Base-by-base conservation (phyloP, 352 stramenopile genomes). In the Phytophthora cryptogea region DNA sequence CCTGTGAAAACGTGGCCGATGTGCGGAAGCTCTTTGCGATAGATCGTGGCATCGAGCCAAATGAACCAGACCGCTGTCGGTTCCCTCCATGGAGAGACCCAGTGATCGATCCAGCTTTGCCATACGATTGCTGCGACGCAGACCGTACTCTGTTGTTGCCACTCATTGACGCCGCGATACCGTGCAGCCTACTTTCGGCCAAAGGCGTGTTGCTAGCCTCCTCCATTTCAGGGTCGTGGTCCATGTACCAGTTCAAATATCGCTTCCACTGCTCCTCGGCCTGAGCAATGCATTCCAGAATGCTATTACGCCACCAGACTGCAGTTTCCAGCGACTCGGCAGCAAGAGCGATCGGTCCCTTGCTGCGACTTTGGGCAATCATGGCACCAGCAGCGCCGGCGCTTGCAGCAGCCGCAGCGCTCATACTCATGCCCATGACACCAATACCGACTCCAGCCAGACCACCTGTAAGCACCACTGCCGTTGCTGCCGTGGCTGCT, bases 191-290 rank as follows among this genome's bases (percentile, higher is more conserved):
- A 52, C 33, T 60, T 32, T 74, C 59, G 13, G 53, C 33, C 17
- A 72, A 51, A 7, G 55, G 51, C 1, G 50, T 64, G 11, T 61
- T 35, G n/a, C 37, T 54, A 27, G 27, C 44, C 32, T 69, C 67
- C 14, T 83, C 75, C 23, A 80, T 53, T 8, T 83, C 74, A 6
- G 78, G 68, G 13, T 93, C 84, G 14, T 89, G 81, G 46, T 90
- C 83, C 76, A 94, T 89, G 58, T 94, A 94, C 86, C 86, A 94
- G 30, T 88, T 85, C 14, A 94, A 51, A 41, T 94, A 94, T 30
- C 82, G 83, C 31, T 89, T 90, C 86, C 86, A 94, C 60, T 92
- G 83, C 55, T 90, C 80, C 66, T 94, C 86, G 0, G 86, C 83
- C 54, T 94, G 86, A 0, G 82, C 80, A 56, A 94, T 89, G 39